Conservation (phyloP, 805 yeast species). For the Yarrowia osloensis region DNA sequence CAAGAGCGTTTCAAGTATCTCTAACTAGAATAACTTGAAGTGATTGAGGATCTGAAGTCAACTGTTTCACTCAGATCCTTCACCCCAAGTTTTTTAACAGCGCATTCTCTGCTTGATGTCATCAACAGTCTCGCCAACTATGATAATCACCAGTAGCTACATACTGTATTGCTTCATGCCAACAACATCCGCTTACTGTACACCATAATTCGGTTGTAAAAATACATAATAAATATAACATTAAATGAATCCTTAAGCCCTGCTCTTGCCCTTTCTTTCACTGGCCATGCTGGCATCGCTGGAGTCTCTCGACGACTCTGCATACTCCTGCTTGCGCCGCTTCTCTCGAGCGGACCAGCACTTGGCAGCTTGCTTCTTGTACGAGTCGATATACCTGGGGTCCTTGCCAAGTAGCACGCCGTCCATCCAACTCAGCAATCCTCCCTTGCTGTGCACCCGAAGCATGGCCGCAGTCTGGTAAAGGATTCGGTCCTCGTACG, state of each 20-base stretch:
- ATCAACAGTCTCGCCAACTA: no score
- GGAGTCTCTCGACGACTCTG: neutral
- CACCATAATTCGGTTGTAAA: no score
- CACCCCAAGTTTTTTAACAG: no score
- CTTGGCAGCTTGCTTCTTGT: slow-evolving; percentile 13
- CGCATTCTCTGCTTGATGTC: no score
- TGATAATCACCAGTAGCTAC: no score
- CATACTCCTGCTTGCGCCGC: neutral
- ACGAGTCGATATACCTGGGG: neutral
- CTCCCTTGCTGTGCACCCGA: slow-evolving; percentile 1
- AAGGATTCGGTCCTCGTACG: slow-evolving; percentile 10
- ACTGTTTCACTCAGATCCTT: no score
- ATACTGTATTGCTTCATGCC: no score
- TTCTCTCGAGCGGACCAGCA: neutral
- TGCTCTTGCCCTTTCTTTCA: neutral
- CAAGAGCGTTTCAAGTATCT: no score
- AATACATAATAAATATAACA: neutral
- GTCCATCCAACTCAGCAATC: slow-evolving; percentile 3
- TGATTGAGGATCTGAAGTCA: no score
- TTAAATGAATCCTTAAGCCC: neutral
- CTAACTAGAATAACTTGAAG: no score
- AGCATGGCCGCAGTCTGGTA: slow-evolving; percentile 25
- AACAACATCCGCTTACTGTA: no score
- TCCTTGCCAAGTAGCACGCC: slow-evolving; percentile 12
- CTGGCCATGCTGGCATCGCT: neutral